Base-by-base conservation (phyloP, 2,329 filamentous ascomycete species). In the Penicillium vulpinum region DNA sequence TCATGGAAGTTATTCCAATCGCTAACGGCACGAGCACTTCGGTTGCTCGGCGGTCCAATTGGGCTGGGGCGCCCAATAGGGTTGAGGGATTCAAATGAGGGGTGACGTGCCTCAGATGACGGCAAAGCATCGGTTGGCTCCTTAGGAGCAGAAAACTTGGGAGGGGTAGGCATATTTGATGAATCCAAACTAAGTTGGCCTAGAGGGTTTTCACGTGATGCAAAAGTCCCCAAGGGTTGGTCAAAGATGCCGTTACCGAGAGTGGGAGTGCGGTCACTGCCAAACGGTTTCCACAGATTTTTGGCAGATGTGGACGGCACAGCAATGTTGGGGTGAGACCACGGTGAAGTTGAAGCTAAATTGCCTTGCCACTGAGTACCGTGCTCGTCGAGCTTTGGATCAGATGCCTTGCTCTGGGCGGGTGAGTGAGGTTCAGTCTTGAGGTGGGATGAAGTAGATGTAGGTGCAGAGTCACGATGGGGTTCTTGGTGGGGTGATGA, bases 191-290 rank as follows among this genome's bases (percentile, higher is more conserved):
- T 69, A 33, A 78, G 71, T 56, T 72, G 70, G 50, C 77, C 75
- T n/a, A 78, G 71, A 56, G 70, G 62, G 28, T 76, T 61, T 57
- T 80, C 74, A 43, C 78, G 76, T 39, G 77, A 69, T 44, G 81
- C 75, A 53, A 81, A 81, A 33, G 38, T 31, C 3, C 76, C 76
- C 53, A 83, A 79, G 56, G 72, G 73, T 57, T 78, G 79, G 60
- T 85, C 83, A 62, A 88, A 88, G 2, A 84, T 85, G 29, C 85
- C 85, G 70, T 87, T 88, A 16, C 85, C 85, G 39, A 88, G 78
- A 26, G 82, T 81, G 63, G 87, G 78, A 26, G 82, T 81, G 63
- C 82, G 80, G 59, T 84, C 81, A 64, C 78, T 78, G 51, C 75
- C 79, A 36, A 82, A 75, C 36, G 82, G 78, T 54, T 85, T 85